Evolutionary conservation across 1,284 basidiomycete species (phyloP), one percentile per base, ranked within the genome.

Genomic region (Rhodotorula sp.): DNA sequence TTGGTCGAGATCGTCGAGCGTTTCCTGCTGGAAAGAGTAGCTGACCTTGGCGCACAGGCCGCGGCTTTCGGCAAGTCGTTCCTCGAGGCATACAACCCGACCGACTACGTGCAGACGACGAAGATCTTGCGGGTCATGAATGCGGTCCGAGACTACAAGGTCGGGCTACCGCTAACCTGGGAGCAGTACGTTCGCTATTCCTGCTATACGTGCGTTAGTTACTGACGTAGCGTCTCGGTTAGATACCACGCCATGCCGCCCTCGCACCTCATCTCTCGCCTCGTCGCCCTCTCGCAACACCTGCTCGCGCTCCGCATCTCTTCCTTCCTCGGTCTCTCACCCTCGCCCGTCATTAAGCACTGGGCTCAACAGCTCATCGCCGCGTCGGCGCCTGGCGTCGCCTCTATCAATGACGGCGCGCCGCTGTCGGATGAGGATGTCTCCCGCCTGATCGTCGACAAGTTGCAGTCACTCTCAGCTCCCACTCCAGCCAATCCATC

Each of bases 11-110:
- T 18, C 16, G 28, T 16, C 30, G 30, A 16, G 20, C 54, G 20
- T 24, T 11, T 18, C 20, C 53, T 24, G 31, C 18, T 10, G 30
- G 16, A 5, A 11, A 11, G 22, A 18, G 31, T 9, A 24, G 20
- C 55, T 40, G 20, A 34, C 20, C 57, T 24, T 20, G 4, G 37
- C 47, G 15, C 47, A 2, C 71, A 94, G 91, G 93, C 94, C 20
- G 95, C 95, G 0, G 92, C 93, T 77, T 97, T 96, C 76, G 96
- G 96, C 1, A 87, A 94, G 69, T 89, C 91, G 1, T 99, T 94
- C 79, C 81, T 99, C 71, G 95, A 98, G 79, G 83, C 92, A 40
- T 91, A 94, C 80, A 91, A 98, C 79, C 89, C 94, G 0, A 88
- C 87, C 1, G 89, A 93, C 77, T 94, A 96, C 77, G 87, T 99